Base-by-base conservation (phyloP, 768 basidiomycete genomes). In the Ramaria rubella region DNA sequence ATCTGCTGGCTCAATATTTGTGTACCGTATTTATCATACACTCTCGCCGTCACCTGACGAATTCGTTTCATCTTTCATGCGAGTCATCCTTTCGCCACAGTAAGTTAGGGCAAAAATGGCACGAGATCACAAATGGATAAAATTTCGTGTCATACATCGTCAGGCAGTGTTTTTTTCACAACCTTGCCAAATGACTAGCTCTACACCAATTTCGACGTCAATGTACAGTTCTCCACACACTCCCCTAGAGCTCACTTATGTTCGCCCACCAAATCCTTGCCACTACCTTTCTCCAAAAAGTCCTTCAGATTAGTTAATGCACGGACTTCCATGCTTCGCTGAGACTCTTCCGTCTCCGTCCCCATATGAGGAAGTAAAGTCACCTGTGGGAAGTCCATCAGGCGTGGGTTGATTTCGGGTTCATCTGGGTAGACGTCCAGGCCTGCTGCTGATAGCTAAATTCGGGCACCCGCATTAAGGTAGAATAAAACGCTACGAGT, bases 341-440 rank as follows among this genome's bases (percentile, higher is more conserved):
- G 87, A 5, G 86, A 79, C 63, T 94, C 92, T 60, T 82, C 81
- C 52, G 81, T 93, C 68, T 90, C 85, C 0, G 91, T 93, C 6
- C 94, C 94, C 84, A 95, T 85, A 68, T 95, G 94, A 0, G 94
- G 94, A 19, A 97, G 77, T 8, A 97, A 75, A 29, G 86, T 86
- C 60, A 91, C 85, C 60, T 92, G 83, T 8, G 86, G 83, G 69
- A 90, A 89, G n/a, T 81, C 79, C 55, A 94, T 75, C 31, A 95
- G 72, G 27, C 85, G 81, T 4, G 88, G 85, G 63, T 92, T 86
- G 40, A 92, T 82, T 45, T 78, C 68, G 1, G 93, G 92, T 65
- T 93, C 90, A 70, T 93, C 77, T 9, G 91, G 90, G 69, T 77
- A 93, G 23, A 94, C 92, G 62, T 94, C 91, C 34, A 94, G 73